Conservation (phyloP, 306 rosid species). For the Sindora glabra region DNA sequence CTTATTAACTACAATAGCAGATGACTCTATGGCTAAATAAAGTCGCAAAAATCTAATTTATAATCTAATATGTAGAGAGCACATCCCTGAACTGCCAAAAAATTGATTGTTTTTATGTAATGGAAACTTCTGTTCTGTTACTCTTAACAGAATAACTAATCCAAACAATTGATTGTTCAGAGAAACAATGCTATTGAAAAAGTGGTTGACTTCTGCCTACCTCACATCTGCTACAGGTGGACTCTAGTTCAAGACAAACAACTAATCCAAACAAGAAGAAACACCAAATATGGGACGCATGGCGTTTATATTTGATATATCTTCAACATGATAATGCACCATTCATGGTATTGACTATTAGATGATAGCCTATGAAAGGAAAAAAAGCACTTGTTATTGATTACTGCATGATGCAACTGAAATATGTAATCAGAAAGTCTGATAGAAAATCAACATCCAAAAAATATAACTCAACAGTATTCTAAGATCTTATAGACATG, state of each 20-base stretch:
- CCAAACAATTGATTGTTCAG: too few species aligned
- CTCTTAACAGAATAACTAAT: too few species aligned
- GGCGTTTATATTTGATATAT: not conserved
- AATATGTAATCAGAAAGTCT: not conserved
- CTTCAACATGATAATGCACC: not conserved
- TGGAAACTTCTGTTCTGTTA: too few species aligned
- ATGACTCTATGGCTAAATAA: not conserved
- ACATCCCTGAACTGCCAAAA: not conserved
- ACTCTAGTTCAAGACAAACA: too few species aligned
- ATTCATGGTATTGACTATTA: not conserved
- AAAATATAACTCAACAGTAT: not conserved
- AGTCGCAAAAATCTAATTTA: not conserved
- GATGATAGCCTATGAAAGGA: not conserved
- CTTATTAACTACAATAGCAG: not conserved
- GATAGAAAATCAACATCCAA: not conserved
- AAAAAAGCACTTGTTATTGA: not conserved
- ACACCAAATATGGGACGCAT: not conserved
- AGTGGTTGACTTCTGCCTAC: too few species aligned
- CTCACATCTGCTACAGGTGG: too few species aligned
- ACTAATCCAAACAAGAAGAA: not conserved
- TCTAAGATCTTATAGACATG: too few species aligned
- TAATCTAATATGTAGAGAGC: not conserved
- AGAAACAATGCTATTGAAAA: too few species aligned
- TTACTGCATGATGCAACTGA: not conserved
- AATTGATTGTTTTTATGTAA: too few species aligned